Evolutionary conservation across 768 basidiomycete species (phyloP), one percentile per base, ranked within the genome.

Genomic region (Strobilomyces dryophilus): DNA sequence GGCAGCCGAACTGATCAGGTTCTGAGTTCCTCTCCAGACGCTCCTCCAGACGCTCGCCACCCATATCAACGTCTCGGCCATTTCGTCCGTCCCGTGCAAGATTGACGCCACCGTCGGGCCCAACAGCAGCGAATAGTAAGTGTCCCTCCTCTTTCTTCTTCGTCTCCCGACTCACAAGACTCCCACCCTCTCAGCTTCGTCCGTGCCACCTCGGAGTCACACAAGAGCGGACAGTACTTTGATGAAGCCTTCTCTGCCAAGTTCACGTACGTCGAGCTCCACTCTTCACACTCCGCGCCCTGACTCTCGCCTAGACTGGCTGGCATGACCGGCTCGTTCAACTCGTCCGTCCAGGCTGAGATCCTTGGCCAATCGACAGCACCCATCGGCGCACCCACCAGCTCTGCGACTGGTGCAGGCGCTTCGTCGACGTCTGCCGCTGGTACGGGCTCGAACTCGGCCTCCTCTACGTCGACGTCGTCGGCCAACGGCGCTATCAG

Each of bases 191-290:
- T 49, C 53, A 89, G 87, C 75, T 94, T 94, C 75, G 79, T 94
- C 64, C 88, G 89, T 45, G 71, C 88, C 62, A 79, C 87, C 53
- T 91, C 90, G 0, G 57, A 76, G 34, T 60, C 35, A 49, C 59
- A 79, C 41, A 85, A 76, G 66, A 81, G 87, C 65, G 44, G 81
- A 27, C 62, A 64, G 2, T 87, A 74, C 72, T 79, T 78, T 4
- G 79, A 77, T 42, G 73, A 85, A 57, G 82, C 89, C 0, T 95
- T 92, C 76, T 90, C 89, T 8, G 79, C 91, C 57, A 80, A 79
- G 61, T 93, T 91, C 75, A 73, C 73, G 90, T 92, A 63, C 58
- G 86, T 72, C 29, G 24, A 24, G 24, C 84, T 72, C 5, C n/a
- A 2, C n/a, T 5, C 8, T 29, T 24, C 24, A 24, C 24, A 24